Evolutionary conservation across 202 grass and related monocot species (phyloP).

Genomic region (Schoenoplectus triqueter): DNA sequence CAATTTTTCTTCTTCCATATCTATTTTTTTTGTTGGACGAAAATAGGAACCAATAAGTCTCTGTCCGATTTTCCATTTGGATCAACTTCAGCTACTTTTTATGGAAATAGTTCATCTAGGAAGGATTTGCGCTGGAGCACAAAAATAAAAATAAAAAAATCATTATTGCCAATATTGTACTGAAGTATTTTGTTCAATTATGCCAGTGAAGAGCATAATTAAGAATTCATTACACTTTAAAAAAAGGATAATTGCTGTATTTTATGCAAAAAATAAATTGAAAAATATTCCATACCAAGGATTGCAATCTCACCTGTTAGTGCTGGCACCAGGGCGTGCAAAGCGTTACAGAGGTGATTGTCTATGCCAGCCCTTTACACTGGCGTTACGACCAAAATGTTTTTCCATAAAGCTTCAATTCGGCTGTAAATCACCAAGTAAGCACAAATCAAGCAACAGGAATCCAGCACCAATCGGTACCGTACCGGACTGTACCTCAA

Average conservation of each 20-base stretch:
- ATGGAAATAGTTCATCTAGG: not conserved
- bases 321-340: slow-evolving; percentile 30
- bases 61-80: not conserved
- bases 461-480: slow-evolving; percentile 20
- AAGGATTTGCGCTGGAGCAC: slow-evolving; percentile 7
- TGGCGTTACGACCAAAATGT: slow-evolving; percentile 33
- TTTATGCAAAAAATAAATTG: slow-evolving; percentile 17
- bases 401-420: slow-evolving; percentile 30
- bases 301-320: slow-evolving; percentile 33
- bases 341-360: slow-evolving; percentile 23
- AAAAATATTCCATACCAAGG: slow-evolving; percentile 29
- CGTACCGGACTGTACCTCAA: slow-evolving; percentile 10
- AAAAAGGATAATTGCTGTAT: slow-evolving; percentile 2
- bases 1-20: not conserved
- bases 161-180: slow-evolving; percentile 11
- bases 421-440: slow-evolving; percentile 29
- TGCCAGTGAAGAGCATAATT: not conserved
- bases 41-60: slow-evolving; percentile 2
- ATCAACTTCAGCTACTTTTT: not conserved
- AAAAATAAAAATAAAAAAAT: not conserved
- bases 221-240: not conserved
- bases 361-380: slow-evolving; percentile 25
- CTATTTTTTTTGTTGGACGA: not conserved
- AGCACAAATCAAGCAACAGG: slow-evolving; percentile 31
- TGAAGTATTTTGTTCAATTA: not conserved